Percentiles rank a stretch among this genome's conserved stretches.
Conservation (phyloP, 768 basidiomycete species). For the Rossbeevera mucosa region DNA sequence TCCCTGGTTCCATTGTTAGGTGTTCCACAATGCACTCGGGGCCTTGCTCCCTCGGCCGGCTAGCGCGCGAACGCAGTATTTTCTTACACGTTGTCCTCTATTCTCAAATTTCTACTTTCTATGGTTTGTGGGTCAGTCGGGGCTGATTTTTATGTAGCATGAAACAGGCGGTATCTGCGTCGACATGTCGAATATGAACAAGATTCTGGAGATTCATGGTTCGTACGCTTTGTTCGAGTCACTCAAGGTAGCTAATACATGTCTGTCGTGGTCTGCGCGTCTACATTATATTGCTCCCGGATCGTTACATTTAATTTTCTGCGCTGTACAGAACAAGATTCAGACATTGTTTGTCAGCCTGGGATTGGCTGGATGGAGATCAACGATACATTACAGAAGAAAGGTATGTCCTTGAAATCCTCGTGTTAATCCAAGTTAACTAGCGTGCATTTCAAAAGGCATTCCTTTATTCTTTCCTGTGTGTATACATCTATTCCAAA, state of each 20-base stretch:
- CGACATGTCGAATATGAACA: constrained; percentile 75
- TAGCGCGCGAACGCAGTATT: neutral
- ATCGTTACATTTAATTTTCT: neutral
- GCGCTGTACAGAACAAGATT: constrained; percentile 49
- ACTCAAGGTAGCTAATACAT: neutral
- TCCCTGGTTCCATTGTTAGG: constrained; percentile 2
- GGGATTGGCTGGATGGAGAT: constrained; percentile 69
- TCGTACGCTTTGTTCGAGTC: constrained; percentile 8
- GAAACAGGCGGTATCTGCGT: constrained; percentile 66
- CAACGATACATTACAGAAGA: constrained; percentile 59
- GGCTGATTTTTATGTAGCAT: constrained; percentile 13
- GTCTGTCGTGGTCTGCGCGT: neutral
- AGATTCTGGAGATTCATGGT: constrained; percentile 73
- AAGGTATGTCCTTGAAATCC: constrained; percentile 36
- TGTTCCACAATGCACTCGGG: neutral
- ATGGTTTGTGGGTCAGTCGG: neutral
- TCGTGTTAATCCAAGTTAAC: neutral
- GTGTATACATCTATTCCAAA: constrained; percentile 10
- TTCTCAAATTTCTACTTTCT: neutral
- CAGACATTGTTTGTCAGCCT: constrained; percentile 71
- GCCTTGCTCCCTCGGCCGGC: neutral
- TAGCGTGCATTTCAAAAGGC: constrained; percentile 33
- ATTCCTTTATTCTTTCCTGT: constrained; percentile 85
- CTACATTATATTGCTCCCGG: neutral
- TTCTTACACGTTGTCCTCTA: neutral